Conservation (phyloP, 2,329 filamentous ascomycete species). For the Helicocarpus griseus region DNA sequence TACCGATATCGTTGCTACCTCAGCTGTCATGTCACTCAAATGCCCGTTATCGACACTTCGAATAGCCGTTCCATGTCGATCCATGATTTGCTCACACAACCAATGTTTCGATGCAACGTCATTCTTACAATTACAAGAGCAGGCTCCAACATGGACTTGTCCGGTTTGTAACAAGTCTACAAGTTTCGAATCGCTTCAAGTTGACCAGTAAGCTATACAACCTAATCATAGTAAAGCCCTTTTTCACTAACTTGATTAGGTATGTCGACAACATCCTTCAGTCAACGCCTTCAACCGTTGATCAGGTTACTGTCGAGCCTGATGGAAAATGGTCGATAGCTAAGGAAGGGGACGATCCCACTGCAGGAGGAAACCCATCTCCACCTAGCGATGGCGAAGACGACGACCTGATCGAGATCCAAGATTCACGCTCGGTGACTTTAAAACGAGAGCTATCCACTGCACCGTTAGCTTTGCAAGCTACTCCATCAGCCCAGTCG, state of each 20-base stretch:
- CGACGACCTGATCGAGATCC: slow-evolving; percentile 44
- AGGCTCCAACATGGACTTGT: slow-evolving; percentile 94
- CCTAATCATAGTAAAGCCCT: neutral
- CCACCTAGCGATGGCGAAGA: slow-evolving; percentile 37
- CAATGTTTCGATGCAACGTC: slow-evolving; percentile 92
- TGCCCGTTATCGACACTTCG: slow-evolving; percentile 83
- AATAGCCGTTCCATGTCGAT: slow-evolving; percentile 70
- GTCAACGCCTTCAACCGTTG: slow-evolving; percentile 58
- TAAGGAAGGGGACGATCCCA: slow-evolving; percentile 32
- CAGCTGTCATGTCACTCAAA: slow-evolving; percentile 80
- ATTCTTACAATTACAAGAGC: slow-evolving; percentile 88
- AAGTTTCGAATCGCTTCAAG: slow-evolving; percentile 69
- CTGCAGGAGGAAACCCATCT: slow-evolving; percentile 28
- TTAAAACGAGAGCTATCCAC: slow-evolving; percentile 29
- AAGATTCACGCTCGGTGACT: slow-evolving; percentile 24
- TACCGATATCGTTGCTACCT: slow-evolving; percentile 79
- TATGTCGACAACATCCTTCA: slow-evolving; percentile 82
- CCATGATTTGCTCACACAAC: slow-evolving; percentile 71
- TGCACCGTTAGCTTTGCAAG: slow-evolving; percentile 19
- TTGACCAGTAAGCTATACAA: slow-evolving; percentile 82
- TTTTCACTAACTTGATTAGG: slow-evolving; percentile 32
- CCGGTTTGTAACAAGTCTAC: slow-evolving; percentile 82
- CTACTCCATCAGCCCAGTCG: slow-evolving; percentile 25
- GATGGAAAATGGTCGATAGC: slow-evolving; percentile 64
- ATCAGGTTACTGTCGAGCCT: slow-evolving; percentile 85